Conservation (phyloP, 352 stramenopile species). For the Phytophthora tubulina region DNA sequence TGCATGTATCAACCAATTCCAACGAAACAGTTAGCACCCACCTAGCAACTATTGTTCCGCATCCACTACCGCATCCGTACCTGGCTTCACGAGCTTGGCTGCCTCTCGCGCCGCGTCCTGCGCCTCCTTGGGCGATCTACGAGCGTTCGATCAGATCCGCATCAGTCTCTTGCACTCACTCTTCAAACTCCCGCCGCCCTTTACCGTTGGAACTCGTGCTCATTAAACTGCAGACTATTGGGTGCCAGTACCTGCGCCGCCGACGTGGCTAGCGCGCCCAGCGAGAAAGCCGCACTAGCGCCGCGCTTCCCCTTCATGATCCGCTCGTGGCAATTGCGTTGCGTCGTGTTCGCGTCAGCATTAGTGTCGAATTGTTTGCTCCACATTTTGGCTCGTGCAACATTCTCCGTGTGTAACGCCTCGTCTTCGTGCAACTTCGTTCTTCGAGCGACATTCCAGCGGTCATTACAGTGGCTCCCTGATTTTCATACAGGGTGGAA, state of each 20-base stretch:
- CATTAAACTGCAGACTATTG: constrained; percentile 81
- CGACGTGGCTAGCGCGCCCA: constrained; percentile 51
- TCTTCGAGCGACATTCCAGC: constrained; percentile 2
- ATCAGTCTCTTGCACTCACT: not conserved
- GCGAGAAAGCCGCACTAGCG: constrained; percentile 15
- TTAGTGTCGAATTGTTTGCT: constrained; percentile 1
- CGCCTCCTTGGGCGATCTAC: constrained; percentile 65
- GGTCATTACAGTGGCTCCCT: constrained; percentile 1
- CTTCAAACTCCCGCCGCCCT: not conserved
- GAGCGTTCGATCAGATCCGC: not conserved
- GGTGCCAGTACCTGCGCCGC: constrained; percentile 66
- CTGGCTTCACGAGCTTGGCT: constrained; percentile 68
- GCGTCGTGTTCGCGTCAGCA: not conserved
- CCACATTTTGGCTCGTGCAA: not conserved
- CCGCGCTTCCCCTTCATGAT: constrained; percentile 15
- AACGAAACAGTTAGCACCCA: constrained; percentile 11
- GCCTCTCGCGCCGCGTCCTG: constrained; percentile 69
- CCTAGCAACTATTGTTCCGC: not conserved
- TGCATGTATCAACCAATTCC: constrained; percentile 18
- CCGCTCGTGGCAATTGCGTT: not conserved
- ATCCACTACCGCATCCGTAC: constrained; percentile 33
- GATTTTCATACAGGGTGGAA: no score
- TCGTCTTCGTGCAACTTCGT: constrained; percentile 3
- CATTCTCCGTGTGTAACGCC: not conserved
- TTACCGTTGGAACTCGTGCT: constrained; percentile 79